Conservation (phyloP, 306 rosid genomes). For the Inga oerstediana region DNA sequence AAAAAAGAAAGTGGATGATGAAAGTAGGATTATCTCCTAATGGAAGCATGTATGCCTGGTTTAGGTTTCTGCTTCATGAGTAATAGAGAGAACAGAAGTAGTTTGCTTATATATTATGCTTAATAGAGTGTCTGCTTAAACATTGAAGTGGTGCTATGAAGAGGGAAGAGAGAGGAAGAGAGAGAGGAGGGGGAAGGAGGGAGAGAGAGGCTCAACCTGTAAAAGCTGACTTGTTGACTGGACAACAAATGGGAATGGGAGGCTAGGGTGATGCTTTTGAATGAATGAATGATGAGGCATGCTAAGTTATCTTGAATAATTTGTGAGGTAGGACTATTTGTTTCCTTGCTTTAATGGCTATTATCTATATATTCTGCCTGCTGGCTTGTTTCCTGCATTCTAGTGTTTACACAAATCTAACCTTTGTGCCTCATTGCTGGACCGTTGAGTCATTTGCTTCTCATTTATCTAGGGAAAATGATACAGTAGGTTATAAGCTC, state of each 20-base stretch:
- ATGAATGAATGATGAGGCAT: conserved; percentile 60
- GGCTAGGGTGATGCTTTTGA: conserved; percentile 66
- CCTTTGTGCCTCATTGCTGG: not conserved
- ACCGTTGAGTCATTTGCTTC: not conserved
- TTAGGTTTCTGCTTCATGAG: conserved; percentile 59
- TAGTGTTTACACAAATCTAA: conserved; percentile 1
- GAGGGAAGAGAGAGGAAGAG: conserved; percentile 9
- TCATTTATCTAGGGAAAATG: not conserved
- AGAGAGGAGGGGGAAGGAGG: conserved; percentile 25
- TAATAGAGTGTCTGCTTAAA: conserved; percentile 38
- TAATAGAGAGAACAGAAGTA: conserved; percentile 45
- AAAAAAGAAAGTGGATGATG: conserved; percentile 23
- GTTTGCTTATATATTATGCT: conserved; percentile 55
- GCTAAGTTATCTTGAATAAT: conserved; percentile 68
- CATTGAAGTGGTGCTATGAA: conserved; percentile 39
- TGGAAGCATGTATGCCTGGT: conserved; percentile 51
- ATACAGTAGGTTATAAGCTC: not conserved
- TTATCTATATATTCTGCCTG: conserved; percentile 49
- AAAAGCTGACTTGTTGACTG: conserved; percentile 80
- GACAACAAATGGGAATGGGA: conserved; percentile 64
- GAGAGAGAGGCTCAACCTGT: conserved; percentile 54
- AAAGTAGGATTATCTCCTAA: conserved; percentile 56
- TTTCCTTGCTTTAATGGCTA: conserved; percentile 54
- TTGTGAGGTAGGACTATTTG: conserved; percentile 53
- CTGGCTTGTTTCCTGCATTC: conserved; percentile 33